These are phyloP conservation scores for Monosporozyma siamensis DNA, from an alignment of 805 yeast genomes.

Conservation along the genomic window DNA sequence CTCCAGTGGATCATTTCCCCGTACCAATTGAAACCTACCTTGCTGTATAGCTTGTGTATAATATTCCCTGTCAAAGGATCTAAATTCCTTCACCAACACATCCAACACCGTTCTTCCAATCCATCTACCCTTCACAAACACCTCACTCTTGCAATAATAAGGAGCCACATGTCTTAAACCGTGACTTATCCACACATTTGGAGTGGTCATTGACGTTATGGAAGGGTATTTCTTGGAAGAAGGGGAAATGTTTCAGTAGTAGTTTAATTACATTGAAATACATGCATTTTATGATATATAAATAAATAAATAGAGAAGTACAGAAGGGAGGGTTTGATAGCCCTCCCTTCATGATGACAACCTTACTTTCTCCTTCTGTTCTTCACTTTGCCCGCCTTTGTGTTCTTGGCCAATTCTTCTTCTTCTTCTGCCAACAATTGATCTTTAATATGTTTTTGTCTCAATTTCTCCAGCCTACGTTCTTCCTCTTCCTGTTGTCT, in stretches of 20 bases:
- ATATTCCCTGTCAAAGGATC: slow-evolving; percentile 15
- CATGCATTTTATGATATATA: not conserved
- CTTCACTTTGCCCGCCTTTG: slow-evolving; percentile 18
- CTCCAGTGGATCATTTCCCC: slow-evolving; percentile 7
- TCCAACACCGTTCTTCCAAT: slow-evolving; percentile 31
- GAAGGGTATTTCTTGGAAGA: too few relatives aligned
- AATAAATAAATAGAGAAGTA: not conserved
- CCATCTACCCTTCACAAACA: slow-evolving; percentile 41
- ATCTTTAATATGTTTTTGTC: slow-evolving; percentile 27
- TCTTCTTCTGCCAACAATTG: slow-evolving; percentile 28
- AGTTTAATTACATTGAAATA: not conserved
- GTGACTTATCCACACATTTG: slow-evolving; percentile 10
- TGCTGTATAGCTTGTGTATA: slow-evolving; percentile 13
- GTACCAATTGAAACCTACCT: slow-evolving; percentile 15
- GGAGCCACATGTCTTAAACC: slow-evolving; percentile 37
- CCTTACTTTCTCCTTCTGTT: slow-evolving; percentile 13
- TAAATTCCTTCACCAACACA: slow-evolving; percentile 34
- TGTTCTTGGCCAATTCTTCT: slow-evolving; percentile 16
- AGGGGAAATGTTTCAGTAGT: too few relatives aligned
- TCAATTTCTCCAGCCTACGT: slow-evolving; percentile 24
- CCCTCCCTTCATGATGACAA: not conserved
- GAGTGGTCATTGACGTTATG: too few relatives aligned
- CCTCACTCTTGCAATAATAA: slow-evolving; percentile 30
- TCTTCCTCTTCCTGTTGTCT: slow-evolving; percentile 26
- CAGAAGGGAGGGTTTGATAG: too few relatives aligned